Conservation (phyloP, 305 asterid species). For the Fraxinus xanthoxyloides region DNA sequence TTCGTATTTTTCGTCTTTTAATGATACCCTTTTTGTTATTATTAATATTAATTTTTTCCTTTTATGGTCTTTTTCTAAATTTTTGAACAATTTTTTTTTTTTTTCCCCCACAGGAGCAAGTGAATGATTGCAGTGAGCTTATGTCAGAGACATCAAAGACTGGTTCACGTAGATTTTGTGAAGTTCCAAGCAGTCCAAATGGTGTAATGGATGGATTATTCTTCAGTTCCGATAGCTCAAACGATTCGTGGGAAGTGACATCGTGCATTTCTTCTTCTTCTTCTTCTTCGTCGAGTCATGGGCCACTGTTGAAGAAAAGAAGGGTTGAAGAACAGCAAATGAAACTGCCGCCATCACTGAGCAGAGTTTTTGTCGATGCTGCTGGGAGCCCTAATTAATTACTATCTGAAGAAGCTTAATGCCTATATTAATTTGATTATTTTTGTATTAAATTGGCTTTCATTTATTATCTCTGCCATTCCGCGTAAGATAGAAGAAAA, state of each 20-base stretch:
- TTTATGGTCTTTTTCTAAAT: not conserved
- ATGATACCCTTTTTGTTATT: not conserved
- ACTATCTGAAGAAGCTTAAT: not conserved
- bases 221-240: slow-evolving; percentile 43
- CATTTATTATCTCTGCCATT: slow-evolving; percentile 29
- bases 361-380: slow-evolving; percentile 53
- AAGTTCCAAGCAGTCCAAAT: slow-evolving; percentile 19
- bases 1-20: slow-evolving; percentile 23
- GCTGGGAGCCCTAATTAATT: slow-evolving; percentile 46
- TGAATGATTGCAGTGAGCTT: slow-evolving; percentile 17
- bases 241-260: slow-evolving; percentile 40
- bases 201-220: slow-evolving; percentile 33
- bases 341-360: slow-evolving; percentile 51
- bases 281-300: not conserved
- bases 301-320: slow-evolving; percentile 44
- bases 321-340: slow-evolving; percentile 52
- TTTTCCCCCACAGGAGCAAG: slow-evolving; percentile 34
- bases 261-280: slow-evolving; percentile 34
- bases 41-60: not conserved
- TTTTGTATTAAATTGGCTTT: slow-evolving; percentile 20
- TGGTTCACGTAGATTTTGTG: not conserved
- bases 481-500: slow-evolving; percentile 18
- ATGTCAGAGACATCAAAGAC: slow-evolving; percentile 1
- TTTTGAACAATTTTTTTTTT: not conserved
- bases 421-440: not conserved